Base-by-base conservation (phyloP, 257 asterid species). In the Nicotiana paniculata region DNA sequence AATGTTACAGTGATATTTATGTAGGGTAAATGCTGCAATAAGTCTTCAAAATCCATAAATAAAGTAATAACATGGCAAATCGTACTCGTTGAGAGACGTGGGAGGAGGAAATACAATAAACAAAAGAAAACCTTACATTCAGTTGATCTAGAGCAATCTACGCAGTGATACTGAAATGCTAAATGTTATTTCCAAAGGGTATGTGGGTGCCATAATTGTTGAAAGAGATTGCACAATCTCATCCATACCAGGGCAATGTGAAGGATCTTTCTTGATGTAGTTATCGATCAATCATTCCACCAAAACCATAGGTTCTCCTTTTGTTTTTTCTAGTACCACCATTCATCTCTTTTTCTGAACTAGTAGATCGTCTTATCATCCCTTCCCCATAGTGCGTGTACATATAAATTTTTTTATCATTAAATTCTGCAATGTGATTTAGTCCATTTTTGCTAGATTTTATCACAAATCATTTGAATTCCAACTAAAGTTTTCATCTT, bases 161-260 rank as follows among this genome's bases (percentile, higher is more conserved):
- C 59, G 88, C 53, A 84, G 37, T 24, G 54, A 46, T 35, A 83
- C 89, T 55, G 89, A 88, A 83, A 84, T 83, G 85, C 87, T 86
- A 2, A 88, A 46, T 12, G 90, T 82, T 83, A 86, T 87, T 86
- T 91, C 95, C 86, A 94, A 90, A n/a, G 97, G 87, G 18, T 55
- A 30, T 3, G 87, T 55, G 32, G 94, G 82, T 66, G 83, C 79
- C 63, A 90, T 84, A 46, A 91, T 77, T 83, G 90, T 90, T 5
- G 97, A 87, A 51, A 96, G 84, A 15, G 90, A 81, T 90, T 89
- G 94, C 57, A 91, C 90, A 80, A 93, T 83, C 30, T 89, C 95
- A 79, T 94, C 94, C 93, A 88, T 96, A 84, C 83, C 82, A 0
- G 97, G 98, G 57, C 97, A 93, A 54, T 82, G 85, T 0, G 91